Conservation (phyloP, 2,329 filamentous ascomycete genomes). For the Venturia asperata region DNA sequence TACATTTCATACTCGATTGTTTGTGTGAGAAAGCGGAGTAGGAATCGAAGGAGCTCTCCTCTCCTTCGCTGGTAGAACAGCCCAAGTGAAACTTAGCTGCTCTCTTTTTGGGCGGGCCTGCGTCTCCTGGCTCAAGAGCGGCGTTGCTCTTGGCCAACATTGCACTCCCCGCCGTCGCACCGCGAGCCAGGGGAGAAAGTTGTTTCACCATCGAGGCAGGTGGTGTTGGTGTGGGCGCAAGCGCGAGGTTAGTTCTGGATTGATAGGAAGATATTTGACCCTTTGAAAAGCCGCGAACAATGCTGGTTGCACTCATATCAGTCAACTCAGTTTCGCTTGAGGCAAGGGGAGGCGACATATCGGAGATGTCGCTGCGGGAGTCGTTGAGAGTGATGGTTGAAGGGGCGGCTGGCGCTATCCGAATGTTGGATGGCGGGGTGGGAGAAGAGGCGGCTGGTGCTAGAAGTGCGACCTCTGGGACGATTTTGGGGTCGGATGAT, state of each 20-base stretch:
- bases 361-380: slow-evolving; percentile 30
- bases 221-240: slow-evolving; percentile 37
- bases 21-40: slow-evolving; percentile 25
- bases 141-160: neutral
- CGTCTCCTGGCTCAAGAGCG: neutral
- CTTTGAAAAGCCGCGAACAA: slow-evolving; percentile 81
- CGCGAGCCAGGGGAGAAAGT: slow-evolving; percentile 28
- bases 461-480: slow-evolving; percentile 34
- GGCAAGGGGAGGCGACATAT: slow-evolving; percentile 37
- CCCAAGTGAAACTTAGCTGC: slow-evolving; percentile 68
- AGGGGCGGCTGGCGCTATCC: slow-evolving; percentile 54
- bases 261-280: slow-evolving; percentile 64
- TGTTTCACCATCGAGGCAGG: slow-evolving; percentile 56
- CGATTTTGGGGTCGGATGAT: slow-evolving; percentile 24
- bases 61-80: slow-evolving; percentile 75
- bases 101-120: slow-evolving; percentile 51
- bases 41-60: slow-evolving; percentile 66
- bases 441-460: slow-evolving; percentile 32
- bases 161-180: slow-evolving; percentile 26
- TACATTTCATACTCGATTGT: slow-evolving; percentile 35
- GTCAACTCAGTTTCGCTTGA: slow-evolving; percentile 59
- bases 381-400: slow-evolving; percentile 43
- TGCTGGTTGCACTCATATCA: slow-evolving; percentile 56
- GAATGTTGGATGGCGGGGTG: slow-evolving; percentile 36
- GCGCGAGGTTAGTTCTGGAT: slow-evolving; percentile 48